Evolutionary conservation across 129 eudicot species (phyloP), one percentile per base, ranked within the genome.

Genomic region (Dittrichia graveolens): DNA sequence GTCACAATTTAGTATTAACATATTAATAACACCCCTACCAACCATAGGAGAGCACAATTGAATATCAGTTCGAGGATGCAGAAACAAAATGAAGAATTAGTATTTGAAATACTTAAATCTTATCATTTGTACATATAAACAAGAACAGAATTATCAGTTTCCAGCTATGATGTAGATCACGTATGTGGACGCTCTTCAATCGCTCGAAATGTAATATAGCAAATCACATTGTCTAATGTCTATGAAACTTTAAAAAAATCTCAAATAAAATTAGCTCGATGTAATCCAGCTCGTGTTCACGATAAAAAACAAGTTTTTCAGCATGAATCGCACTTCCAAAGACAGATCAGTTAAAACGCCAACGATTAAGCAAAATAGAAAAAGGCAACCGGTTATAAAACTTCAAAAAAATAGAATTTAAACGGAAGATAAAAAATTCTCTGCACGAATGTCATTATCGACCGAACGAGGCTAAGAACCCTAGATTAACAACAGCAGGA

Each of bases 171-270:
- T 53, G 44, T 14, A 10, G 54, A 55, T 71, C 65, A 40, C 11
- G 41, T 54, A 53, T 12, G 38, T 58, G 58, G 15, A 56, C n/a
- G 3, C n/a, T 61, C 69, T 72, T 59, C 78, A 61, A 59, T 34
- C 34, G 69, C 15, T 64, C 12, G 37, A 12, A 48, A 18, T 45
- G 65, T 34, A 3, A 65, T 38, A 43, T 43, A 41, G 53, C 42
- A 43, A 75, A 45, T 67, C 44, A 6, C 7, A 67, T 47, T 6
- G 31, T 24, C 31, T 24, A 24, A 24, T 24, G 31, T 24, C 43
- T 19, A 2, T 44, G 18, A 16, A 66, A 45, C 39, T 24, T 24
- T 24, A 24, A 46, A 7, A 70, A 40, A 54, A 31, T 12, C 75
- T 70, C 11, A 55, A 54, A 40, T 69, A 16, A 12, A 55, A 64